Evolutionary conservation across 78 protist species (phyloP).

Genomic region (Trichosphaerium sp.): DNA sequence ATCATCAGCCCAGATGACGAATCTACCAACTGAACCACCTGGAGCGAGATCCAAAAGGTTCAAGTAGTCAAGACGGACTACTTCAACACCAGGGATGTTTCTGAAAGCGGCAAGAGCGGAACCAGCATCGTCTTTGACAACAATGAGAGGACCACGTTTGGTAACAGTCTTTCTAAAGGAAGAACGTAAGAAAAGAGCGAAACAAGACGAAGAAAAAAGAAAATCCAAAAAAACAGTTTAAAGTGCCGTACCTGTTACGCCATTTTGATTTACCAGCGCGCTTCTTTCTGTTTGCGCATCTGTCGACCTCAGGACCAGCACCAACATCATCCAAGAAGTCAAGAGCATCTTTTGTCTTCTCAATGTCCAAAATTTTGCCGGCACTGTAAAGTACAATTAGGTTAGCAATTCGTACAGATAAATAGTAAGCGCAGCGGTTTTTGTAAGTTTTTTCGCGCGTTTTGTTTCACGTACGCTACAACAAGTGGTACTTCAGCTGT

Average conservation of each 20-base stretch:
- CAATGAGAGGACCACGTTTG: conserved; percentile 96
- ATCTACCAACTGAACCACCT: conserved; percentile 99
- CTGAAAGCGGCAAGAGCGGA: conserved; percentile 96
- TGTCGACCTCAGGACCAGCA: conserved; percentile 88
- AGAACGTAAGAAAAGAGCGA: too few species aligned
- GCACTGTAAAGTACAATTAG: too few species aligned
- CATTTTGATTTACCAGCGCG: conserved; percentile 97
- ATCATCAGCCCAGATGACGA: conserved; percentile 96
- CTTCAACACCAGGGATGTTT: conserved; percentile 98
- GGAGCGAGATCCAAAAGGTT: conserved; percentile 99
- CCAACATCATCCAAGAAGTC: conserved; percentile 59
- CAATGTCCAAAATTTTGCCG: conserved; percentile 55
- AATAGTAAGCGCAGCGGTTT: too few species aligned
- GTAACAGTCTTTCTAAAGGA: too few species aligned
- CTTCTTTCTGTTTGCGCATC: conserved; percentile 37
- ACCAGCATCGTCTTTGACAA: conserved; percentile 86
- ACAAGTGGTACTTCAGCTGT: conserved; percentile 96
- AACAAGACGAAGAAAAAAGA: too few species aligned
- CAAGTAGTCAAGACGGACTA: conserved; percentile 72
- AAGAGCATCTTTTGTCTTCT: conserved; percentile 89
- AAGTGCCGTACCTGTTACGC: conserved; percentile 91
- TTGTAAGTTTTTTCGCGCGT: too few species aligned
- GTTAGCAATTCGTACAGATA: too few species aligned
- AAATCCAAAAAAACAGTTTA: too few species aligned
- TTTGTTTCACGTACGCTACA: too few species aligned